Conservation (phyloP, 1,284 basidiomycete genomes). For the Pseudozyma pruni region DNA sequence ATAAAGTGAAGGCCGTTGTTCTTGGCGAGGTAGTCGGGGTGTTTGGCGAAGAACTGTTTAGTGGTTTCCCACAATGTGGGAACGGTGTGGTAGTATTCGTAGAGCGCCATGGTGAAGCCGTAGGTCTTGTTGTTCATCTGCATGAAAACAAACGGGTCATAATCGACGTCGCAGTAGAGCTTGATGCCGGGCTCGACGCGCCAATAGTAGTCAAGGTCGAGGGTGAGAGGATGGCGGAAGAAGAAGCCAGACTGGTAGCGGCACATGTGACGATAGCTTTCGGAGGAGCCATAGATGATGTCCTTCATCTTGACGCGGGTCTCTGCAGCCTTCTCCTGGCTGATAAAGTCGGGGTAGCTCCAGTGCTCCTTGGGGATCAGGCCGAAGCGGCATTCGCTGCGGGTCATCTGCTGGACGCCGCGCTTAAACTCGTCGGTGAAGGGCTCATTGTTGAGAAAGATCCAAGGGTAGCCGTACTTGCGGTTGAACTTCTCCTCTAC, state of each 20-base stretch:
- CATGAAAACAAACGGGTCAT: slow-evolving; percentile 90
- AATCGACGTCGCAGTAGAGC: slow-evolving; percentile 80
- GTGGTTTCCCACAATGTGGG: slow-evolving; percentile 79
- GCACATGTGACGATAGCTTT: slow-evolving; percentile 75
- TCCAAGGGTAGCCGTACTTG: slow-evolving; percentile 68
- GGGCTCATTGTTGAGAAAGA: slow-evolving; percentile 69
- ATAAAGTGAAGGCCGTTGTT: slow-evolving; percentile 81
- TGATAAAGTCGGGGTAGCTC: slow-evolving; percentile 80
- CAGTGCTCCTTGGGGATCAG: slow-evolving; percentile 83
- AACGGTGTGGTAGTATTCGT: slow-evolving; percentile 82
- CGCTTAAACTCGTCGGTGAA: slow-evolving; percentile 69
- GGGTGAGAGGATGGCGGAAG: slow-evolving; percentile 69
- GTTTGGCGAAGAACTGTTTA: slow-evolving; percentile 76
- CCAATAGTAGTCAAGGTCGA: slow-evolving; percentile 92
- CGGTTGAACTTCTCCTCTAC: slow-evolving; percentile 66
- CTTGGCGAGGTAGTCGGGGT: slow-evolving; percentile 78
- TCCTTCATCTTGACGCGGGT: slow-evolving; percentile 78
- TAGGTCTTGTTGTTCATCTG: slow-evolving; percentile 77
- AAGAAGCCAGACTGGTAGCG: slow-evolving; percentile 91
- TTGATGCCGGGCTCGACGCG: slow-evolving; percentile 81
- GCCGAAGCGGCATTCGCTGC: slow-evolving; percentile 74
- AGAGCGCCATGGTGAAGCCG: slow-evolving; percentile 82
- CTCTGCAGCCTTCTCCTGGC: slow-evolving; percentile 74
- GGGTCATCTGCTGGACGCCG: slow-evolving; percentile 64
- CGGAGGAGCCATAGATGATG: slow-evolving; percentile 84